Percentiles rank a stretch among this genome's conserved stretches.
Evolutionary conservation across 2,329 filamentous ascomycete genomes (phyloP).

Genomic region (Fusarium piperis): DNA sequence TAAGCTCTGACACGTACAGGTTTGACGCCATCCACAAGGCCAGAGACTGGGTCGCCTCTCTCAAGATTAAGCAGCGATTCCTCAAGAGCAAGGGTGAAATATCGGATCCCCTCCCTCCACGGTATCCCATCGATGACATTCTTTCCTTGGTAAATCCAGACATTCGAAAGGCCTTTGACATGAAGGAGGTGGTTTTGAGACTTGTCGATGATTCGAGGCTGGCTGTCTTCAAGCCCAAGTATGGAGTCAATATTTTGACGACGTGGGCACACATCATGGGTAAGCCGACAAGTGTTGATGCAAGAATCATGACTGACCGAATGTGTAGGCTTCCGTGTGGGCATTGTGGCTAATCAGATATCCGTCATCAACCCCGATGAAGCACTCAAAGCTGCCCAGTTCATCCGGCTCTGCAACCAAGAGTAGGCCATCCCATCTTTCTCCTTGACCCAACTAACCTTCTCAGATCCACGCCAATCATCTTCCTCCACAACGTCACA

Average conservation of each 20-base stretch:
- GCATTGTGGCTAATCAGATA: background rate
- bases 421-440: background rate
- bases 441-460: background rate
- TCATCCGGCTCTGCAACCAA: background rate
- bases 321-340: background rate
- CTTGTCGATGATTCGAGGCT: constrained; percentile 54
- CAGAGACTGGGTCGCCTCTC: background rate
- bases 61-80: background rate
- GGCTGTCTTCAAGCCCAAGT: constrained; percentile 52
- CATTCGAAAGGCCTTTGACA: constrained; percentile 46
- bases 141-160: constrained; percentile 49
- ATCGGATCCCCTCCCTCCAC: constrained; percentile 25
- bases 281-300: background rate
- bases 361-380: background rate
- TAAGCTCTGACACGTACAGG: background rate
- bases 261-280: constrained; percentile 49
- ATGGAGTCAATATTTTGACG: constrained; percentile 51
- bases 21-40: background rate
- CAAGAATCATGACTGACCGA: background rate
- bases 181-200: constrained; percentile 51
- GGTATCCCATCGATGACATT: constrained; percentile 50
- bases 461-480: constrained; percentile 49
- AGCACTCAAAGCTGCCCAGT: background rate
- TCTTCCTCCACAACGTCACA: constrained; percentile 59
- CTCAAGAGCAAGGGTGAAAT: background rate